Percentiles rank a stretch among this genome's conserved stretches.
phyloP scores from a whole-genome alignment of 441 rosid genomes.

The Jatropha multifida region DNA sequence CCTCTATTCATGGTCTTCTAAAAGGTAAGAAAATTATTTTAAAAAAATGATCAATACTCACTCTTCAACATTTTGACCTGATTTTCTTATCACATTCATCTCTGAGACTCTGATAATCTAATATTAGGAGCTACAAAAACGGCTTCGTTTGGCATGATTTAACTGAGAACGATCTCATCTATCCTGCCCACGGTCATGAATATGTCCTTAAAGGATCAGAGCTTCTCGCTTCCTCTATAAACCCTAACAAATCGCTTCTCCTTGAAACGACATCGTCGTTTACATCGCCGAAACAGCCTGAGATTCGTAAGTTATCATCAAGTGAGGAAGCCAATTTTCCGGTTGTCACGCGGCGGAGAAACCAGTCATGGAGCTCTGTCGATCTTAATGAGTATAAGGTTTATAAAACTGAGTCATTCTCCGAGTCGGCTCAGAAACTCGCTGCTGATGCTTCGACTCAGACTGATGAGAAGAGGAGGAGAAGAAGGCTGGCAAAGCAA shows the following conservation, averaged over 20 bases:
- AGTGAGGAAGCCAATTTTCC: constrained; percentile 36
- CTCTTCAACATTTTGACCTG: constrained; percentile 25
- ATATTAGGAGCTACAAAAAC: constrained; percentile 74
- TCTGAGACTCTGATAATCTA: neutral
- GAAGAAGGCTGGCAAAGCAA: constrained; percentile 43
- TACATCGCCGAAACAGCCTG: constrained; percentile 34
- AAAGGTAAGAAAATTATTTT: constrained; percentile 43
- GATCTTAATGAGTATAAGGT: constrained; percentile 84
- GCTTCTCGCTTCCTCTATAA: constrained; percentile 48
- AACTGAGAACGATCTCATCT: constrained; percentile 65
- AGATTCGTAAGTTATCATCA: constrained; percentile 25
- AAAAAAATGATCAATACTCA: neutral
- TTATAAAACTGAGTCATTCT: constrained; percentile 56
- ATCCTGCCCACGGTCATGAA: constrained; percentile 78
- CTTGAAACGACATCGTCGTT: constrained; percentile 52
- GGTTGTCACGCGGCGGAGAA: constrained; percentile 51
- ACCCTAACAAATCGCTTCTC: constrained; percentile 28
- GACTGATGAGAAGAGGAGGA: constrained; percentile 58
- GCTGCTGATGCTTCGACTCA: constrained; percentile 96
- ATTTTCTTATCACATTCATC: neutral
- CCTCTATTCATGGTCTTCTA: constrained; percentile 93
- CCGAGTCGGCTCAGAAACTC: constrained; percentile 48
- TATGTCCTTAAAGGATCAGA: constrained; percentile 94
- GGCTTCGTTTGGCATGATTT: constrained; percentile 97
- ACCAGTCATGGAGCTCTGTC: constrained; percentile 83